Conservation (phyloP, 2,329 filamentous ascomycete species). For the Xylaria sp. region DNA sequence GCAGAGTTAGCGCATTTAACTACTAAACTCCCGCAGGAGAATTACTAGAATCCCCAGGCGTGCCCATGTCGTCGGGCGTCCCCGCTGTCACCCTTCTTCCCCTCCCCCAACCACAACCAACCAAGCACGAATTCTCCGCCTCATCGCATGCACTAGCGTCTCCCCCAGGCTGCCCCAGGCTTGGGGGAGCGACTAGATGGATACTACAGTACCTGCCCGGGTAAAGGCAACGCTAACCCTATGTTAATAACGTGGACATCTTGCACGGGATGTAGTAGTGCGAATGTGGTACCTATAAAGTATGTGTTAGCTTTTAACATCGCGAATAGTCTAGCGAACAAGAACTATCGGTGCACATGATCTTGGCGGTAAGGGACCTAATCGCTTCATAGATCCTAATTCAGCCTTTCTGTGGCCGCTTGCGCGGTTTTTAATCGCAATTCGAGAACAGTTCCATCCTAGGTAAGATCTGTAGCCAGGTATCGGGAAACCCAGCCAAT, state of each 20-base stretch:
- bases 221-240: not conserved
- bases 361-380: not conserved
- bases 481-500: not conserved
- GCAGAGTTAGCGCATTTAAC: not conserved
- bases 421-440: not conserved
- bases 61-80: conserved; percentile 11
- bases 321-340: too few relatives aligned
- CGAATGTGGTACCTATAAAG: too few relatives aligned
- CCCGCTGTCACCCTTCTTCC: conserved; percentile 6
- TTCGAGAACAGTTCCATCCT: not conserved
- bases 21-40: not conserved
- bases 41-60: not conserved
- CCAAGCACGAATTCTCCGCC: conserved; percentile 1
- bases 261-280: too few relatives aligned
- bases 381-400: conserved; percentile 1
- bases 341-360: not conserved
- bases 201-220: not conserved
- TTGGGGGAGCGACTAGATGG: not conserved
- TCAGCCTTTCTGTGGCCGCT: not conserved
- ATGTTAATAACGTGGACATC: not conserved
- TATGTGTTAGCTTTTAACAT: too few relatives aligned
- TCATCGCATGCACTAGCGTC: not conserved
- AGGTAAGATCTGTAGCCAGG: not conserved
- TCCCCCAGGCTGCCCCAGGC: not conserved
- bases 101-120: not conserved